These are phyloP conservation scores for Aspergillus sp. DNA, from an alignment of 2,329 filamentous ascomycete genomes.

Conservation along the genomic window DNA sequence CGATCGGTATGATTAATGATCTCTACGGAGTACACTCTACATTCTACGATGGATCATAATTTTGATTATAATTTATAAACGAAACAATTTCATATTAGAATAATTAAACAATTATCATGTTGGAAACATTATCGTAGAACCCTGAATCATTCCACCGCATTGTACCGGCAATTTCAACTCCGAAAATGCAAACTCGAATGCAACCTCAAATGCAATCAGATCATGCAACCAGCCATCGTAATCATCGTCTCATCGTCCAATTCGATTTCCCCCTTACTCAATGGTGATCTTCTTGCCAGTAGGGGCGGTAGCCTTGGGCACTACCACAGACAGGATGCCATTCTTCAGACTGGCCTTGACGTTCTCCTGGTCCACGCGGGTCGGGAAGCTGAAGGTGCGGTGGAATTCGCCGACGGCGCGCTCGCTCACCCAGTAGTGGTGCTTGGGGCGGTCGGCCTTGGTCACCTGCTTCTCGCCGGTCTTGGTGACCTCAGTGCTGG, in stretches of 20 bases:
- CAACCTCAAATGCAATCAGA: neutral
- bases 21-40: neutral
- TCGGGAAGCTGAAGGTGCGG: constrained; percentile 59
- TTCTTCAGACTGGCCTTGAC: constrained; percentile 62
- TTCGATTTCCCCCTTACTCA: constrained; percentile 41
- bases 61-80: no score
- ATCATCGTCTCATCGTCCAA: neutral
- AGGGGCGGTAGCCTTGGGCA: constrained; percentile 55
- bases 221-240: neutral
- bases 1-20: neutral
- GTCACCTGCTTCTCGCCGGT: constrained; percentile 24
- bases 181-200: no score
- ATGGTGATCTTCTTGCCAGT: constrained; percentile 55
- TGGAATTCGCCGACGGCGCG: constrained; percentile 59
- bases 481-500: constrained; percentile 23
- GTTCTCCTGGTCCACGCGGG: constrained; percentile 56
- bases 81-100: no score
- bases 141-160: no score
- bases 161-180: no score
- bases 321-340: constrained; percentile 56
- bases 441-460: constrained; percentile 14
- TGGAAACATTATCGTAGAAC: no score
- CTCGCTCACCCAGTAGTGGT: constrained; percentile 60
- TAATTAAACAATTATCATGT: no score
- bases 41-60: no score